phyloP scores from a whole-genome alignment of 306 rosid genomes.

The Trifolium pratense region DNA sequence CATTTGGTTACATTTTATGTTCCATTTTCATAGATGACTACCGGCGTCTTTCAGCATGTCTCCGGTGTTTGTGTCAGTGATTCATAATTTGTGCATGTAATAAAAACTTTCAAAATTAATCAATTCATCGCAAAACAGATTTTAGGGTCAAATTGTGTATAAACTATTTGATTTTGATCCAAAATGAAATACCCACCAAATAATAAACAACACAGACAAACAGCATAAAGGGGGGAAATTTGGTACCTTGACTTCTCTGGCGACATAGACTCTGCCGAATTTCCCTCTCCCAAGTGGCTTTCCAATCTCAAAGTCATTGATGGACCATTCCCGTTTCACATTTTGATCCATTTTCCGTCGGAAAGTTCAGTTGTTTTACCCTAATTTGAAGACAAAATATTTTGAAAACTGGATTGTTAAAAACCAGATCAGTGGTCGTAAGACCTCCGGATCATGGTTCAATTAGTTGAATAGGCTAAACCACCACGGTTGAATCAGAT shows the following conservation, averaged over 20 bases:
- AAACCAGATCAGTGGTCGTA: background rate
- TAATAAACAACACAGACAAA: background rate
- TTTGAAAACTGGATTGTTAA: background rate
- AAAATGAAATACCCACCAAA: background rate
- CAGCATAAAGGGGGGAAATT: background rate
- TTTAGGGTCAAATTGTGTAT: too few relatives aligned
- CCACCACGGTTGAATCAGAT: too few relatives aligned
- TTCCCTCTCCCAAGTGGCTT: slow-evolving; percentile 90
- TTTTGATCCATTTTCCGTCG: background rate
- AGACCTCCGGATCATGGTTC: too few relatives aligned
- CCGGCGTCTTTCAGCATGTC: background rate
- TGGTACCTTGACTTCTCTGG: slow-evolving; percentile 71
- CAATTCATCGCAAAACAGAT: background rate
- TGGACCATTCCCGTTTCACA: slow-evolving; percentile 56
- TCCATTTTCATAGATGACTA: too few relatives aligned
- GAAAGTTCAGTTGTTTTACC: background rate
- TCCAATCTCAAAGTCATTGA: slow-evolving; percentile 79
- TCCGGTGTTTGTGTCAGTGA: background rate
- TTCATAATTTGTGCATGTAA: background rate
- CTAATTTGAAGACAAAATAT: background rate
- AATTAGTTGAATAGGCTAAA: too few relatives aligned
- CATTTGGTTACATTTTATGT: background rate
- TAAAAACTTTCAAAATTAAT: background rate
- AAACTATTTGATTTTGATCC: background rate
- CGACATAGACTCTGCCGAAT: slow-evolving; percentile 86